A percentile compares a stretch with the other conserved stretches of the same genome.
These are phyloP conservation scores for Botrytis paeoniae DNA, from an alignment of 2,329 filamentous ascomycete species.

Conservation along the genomic window DNA sequence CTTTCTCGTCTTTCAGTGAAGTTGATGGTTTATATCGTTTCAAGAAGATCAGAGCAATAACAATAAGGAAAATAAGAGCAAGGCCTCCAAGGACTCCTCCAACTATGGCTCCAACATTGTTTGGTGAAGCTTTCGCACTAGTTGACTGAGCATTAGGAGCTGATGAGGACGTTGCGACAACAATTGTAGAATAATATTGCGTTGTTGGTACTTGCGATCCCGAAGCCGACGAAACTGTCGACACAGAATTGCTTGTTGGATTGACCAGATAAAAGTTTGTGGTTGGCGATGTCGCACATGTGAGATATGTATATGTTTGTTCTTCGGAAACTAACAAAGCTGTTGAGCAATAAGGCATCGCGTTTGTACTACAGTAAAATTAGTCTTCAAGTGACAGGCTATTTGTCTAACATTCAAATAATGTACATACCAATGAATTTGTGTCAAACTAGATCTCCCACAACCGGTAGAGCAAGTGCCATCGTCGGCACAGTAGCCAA, in stretches of 20 bases:
- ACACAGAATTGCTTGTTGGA: not conserved
- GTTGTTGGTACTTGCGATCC: not conserved
- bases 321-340: not conserved
- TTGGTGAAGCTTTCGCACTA: not conserved
- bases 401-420: not conserved
- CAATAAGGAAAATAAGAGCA: not conserved
- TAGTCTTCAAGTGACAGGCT: not conserved
- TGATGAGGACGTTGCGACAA: not conserved
- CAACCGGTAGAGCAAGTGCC: not conserved
- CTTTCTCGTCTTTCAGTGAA: not conserved
- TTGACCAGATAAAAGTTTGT: not conserved
- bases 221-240: not conserved
- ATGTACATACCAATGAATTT: not conserved
- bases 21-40: not conserved
- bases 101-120: slow-evolving; percentile 1
- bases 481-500: not conserved
- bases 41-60: not conserved
- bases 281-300: not conserved
- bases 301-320: not conserved
- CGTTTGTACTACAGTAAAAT: not conserved
- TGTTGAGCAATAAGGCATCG: not conserved
- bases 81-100: not conserved
- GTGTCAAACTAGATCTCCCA: not conserved
- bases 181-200: not conserved
- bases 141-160: not conserved